These are phyloP conservation scores for Colletotrichum echinochloae DNA, from an alignment of 2,329 filamentous ascomycete species.

Conservation along the genomic window DNA sequence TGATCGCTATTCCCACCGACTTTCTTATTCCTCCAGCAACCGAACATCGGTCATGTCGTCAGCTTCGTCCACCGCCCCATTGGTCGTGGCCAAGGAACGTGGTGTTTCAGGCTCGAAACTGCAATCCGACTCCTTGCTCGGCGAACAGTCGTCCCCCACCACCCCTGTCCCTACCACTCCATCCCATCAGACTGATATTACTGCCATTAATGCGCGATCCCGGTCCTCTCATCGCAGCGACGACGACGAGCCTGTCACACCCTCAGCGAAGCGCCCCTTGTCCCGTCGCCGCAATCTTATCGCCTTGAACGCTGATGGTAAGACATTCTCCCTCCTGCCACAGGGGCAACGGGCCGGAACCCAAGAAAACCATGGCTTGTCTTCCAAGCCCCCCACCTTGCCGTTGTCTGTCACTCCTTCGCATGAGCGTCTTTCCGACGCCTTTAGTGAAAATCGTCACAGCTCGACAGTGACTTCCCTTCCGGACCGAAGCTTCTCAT, in stretches of 20 bases:
- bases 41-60: conserved; percentile 30
- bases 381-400: conserved; percentile 54
- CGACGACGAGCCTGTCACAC: conserved; percentile 42
- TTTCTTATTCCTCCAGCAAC: conserved; percentile 46
- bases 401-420: conserved; percentile 63
- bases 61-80: conserved; percentile 46
- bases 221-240: conserved; percentile 39
- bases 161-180: conserved; percentile 52
- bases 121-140: conserved; percentile 49
- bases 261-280: conserved; percentile 47
- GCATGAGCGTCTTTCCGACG: conserved; percentile 61
- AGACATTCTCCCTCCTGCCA: conserved; percentile 67
- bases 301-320: conserved; percentile 64
- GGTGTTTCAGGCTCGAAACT: conserved; percentile 61
- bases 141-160: conserved; percentile 50
- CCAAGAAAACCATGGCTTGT: conserved; percentile 40
- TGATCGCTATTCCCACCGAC: conserved; percentile 29
- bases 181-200: conserved; percentile 54
- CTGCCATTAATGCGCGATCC: conserved; percentile 53
- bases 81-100: conserved; percentile 52
- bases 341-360: conserved; percentile 42
- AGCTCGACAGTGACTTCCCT: conserved; percentile 63
- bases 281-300: conserved; percentile 60
- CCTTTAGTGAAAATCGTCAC: conserved; percentile 60
- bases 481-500: conserved; percentile 57